Base-by-base conservation (phyloP, 306 rosid species). In the Quercus alba region DNA sequence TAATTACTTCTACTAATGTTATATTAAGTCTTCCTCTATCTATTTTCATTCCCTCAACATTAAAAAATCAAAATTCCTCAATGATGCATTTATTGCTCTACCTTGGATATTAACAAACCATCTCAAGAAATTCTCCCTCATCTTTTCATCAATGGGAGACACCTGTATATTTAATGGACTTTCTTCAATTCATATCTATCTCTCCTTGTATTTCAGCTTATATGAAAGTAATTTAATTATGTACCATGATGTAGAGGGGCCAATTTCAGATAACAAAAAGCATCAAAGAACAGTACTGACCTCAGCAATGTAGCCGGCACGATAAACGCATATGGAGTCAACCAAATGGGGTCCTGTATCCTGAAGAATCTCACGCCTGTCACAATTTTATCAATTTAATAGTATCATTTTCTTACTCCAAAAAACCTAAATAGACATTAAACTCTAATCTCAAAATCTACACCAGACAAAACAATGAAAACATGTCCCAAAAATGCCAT, bases 241-340 rank as follows among this genome's bases (percentile, higher is more conserved):
- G 19, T 1, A 31, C 12, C 51, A 33, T 67, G 72, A 67, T 18
- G 5, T 64, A 31, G 8, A 1, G 25, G 49, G 20, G 72, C 23
- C 72, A 66, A 7, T 44, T 2, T 19, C n/a, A 28, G 14, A 2
- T 46, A 17, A 44, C n/a, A 46, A 66, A 25, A 12, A 3, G 12
- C 62, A n/a, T 25, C 33, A n/a, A 44, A 71, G 59, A 75, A 10
- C 1, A 62, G 49, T 44, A 78, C 79, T 63, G 75, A 89, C 99
- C 97, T 87, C 88, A 55, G 99, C 93, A 68, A 91, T 80, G 81
- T 95, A 95, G 81, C 99, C 98, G 49, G 91, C 99, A 26, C 97
- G 99, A 83, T 95, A 95, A 61, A 88, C 91, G 74, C 96, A 86
- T 79, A 95, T 82, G 80, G 91, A 82, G 58, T 88, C 89, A 52